Evolutionary conservation across 2,329 filamentous ascomycete genomes (phyloP).

Genomic region (Monosporascus sp.): DNA sequence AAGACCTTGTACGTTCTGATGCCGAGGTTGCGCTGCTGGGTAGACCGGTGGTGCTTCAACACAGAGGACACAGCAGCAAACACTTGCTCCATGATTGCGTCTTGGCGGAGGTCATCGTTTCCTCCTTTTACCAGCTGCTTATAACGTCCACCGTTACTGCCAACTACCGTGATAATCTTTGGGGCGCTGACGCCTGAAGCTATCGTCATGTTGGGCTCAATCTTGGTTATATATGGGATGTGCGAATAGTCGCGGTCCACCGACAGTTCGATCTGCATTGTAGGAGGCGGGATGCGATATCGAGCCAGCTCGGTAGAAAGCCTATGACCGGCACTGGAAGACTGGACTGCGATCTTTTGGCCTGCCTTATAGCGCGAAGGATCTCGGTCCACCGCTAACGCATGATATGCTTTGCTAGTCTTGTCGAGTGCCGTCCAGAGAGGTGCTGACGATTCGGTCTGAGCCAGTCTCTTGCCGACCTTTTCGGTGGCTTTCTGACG

Average conservation of each 20-base stretch:
- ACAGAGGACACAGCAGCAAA: conserved; percentile 94
- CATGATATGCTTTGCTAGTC: conserved; percentile 63
- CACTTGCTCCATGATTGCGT: conserved; percentile 98
- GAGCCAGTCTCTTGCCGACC: conserved; percentile 58
- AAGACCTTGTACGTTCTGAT: conserved; percentile 97
- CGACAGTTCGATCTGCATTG: conserved; percentile 75
- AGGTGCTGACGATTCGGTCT: conserved; percentile 41
- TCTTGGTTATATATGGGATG: conserved; percentile 68
- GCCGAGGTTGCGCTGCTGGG: conserved; percentile 80
- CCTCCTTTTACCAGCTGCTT: conserved; percentile 94
- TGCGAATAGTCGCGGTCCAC: conserved; percentile 69
- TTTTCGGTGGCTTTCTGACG: conserved; percentile 68
- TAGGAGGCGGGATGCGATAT: conserved; percentile 78
- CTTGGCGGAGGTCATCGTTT: conserved; percentile 92
- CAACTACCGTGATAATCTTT: conserved; percentile 83
- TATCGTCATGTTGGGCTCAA: conserved; percentile 74
- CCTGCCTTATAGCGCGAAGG: conserved; percentile 63
- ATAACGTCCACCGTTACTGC: conserved; percentile 71
- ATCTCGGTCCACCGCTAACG: conserved; percentile 61
- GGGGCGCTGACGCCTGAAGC: conserved; percentile 88
- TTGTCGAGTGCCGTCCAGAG: conserved; percentile 71
- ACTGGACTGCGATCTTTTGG: conserved; percentile 54
- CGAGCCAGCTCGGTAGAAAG: conserved; percentile 60
- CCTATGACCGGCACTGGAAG: conserved; percentile 56
- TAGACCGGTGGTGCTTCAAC: conserved; percentile 78